Evolutionary conservation across 495 filamentous ascomycete genomes (phyloP).

Genomic region (Penicillium crystallinum): DNA sequence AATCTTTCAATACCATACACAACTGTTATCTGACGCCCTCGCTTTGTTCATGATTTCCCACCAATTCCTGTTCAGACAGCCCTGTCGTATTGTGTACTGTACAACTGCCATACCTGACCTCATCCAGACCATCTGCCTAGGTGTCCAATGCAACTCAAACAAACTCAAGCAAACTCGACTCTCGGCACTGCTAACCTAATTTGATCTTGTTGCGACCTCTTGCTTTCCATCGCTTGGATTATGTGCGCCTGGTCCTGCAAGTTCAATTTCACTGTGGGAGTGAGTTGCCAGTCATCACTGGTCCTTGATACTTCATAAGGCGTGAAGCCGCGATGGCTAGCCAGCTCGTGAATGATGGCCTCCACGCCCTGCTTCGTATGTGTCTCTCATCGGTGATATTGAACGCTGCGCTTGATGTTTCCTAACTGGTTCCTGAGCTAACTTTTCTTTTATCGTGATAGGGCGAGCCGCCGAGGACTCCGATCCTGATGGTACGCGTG

Average conservation of each 20-base stretch:
- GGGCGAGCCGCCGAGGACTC: slow-evolving; percentile 38
- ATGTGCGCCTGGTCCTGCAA: slow-evolving; percentile 32
- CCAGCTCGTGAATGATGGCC: slow-evolving; percentile 34
- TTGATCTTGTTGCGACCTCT: slow-evolving; percentile 1
- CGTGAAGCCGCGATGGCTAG: slow-evolving; percentile 32
- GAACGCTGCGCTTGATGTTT: background rate
- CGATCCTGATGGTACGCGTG: slow-evolving; percentile 49
- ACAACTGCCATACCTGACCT: slow-evolving; percentile 5
- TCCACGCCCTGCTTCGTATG: slow-evolving; percentile 40
- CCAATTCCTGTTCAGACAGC: background rate
- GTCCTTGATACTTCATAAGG: slow-evolving; percentile 21
- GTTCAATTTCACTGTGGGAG: slow-evolving; percentile 27
- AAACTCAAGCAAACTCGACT: background rate
- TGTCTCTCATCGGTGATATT: slow-evolving; percentile 1
- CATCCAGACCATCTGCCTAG: slow-evolving; percentile 9
- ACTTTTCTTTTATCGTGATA: slow-evolving; percentile 13
- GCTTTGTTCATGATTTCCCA: background rate
- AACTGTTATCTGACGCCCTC: background rate
- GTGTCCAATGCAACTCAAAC: slow-evolving; percentile 16
- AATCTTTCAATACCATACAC: slow-evolving; percentile 7
- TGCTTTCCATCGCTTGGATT: slow-evolving; percentile 20
- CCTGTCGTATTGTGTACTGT: slow-evolving; percentile 7
- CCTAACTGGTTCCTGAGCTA: slow-evolving; percentile 6
- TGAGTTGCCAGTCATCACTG: slow-evolving; percentile 28
- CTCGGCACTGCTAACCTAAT: slow-evolving; percentile 2